Base-by-base conservation (phyloP, 352 stramenopile species). In the Pythium periplocum region DNA sequence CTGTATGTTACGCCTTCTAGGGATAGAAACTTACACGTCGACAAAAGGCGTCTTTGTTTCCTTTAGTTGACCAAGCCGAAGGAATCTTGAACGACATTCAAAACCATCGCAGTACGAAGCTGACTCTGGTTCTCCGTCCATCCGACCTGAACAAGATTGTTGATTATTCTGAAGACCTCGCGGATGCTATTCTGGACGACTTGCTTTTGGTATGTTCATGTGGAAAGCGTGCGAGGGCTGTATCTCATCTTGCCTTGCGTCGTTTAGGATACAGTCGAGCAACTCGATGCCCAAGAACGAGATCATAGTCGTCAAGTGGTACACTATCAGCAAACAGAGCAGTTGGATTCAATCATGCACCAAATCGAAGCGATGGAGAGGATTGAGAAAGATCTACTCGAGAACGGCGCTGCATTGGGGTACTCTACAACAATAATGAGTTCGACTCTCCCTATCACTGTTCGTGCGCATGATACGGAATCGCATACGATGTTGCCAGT, bases 101-200 rank as follows among this genome's bases (percentile, higher is more conserved):
- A 7, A 59, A 77, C 43, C 65, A 48, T 4, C 63, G 75, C 30
- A 49, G 64, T 2, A 63, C 56, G 3, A 78, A 71, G 38, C 36
- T 87, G 10, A 83, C 72, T 9, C 47, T 83, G 1, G 48, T 83
- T 36, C 54, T 86, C 0, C 59, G 64, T 37, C 53, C 62, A 12
- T 43, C 55, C 1, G 64, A 83, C 2, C 46, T 90, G n/a, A 47
- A 61, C 36, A 48, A 57, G 3, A 73, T 87, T 34, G 67, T 69
- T 3, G 45, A 68, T 26, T 68, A 87, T 45, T 86, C 72, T 4
- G 76, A 85, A 7, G 46, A 71, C 48, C 64, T 89, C 2, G 72
- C 76, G 4, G 66, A 69, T 9, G 64, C 74, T 4, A 76, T 89
- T 46, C 57, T 89, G 48, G 76, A 89, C 43, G 78, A 89, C 30